A percentile compares a stretch with the other conserved stretches of the same genome.
phyloP scores from a whole-genome alignment of 805 yeast species.

The Pichia californica region DNA sequence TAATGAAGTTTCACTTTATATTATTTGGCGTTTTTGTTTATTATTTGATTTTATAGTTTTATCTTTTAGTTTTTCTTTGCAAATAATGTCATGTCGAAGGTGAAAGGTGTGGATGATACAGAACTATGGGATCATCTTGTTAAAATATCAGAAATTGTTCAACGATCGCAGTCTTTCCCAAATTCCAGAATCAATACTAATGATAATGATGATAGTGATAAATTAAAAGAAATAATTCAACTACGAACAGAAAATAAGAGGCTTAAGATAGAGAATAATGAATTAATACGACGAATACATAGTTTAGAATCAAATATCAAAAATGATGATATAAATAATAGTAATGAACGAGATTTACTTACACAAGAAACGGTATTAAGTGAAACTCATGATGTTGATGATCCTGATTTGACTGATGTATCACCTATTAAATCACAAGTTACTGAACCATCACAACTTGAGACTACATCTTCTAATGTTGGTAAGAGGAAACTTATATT shows the following conservation, averaged over 20 bases:
- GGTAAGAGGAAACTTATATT: background rate
- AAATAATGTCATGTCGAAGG: too few species aligned
- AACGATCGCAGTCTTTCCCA: background rate
- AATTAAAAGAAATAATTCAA: background rate
- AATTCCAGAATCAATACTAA: too few species aligned
- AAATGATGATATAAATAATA: background rate
- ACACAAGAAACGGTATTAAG: slow-evolving; percentile 8
- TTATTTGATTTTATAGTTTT: too few species aligned
- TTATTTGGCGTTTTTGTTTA: too few species aligned
- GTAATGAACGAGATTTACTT: background rate
- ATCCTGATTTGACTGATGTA: slow-evolving; percentile 5
- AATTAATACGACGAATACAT: background rate
- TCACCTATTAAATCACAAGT: slow-evolving; percentile 7
- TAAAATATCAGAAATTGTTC: background rate
- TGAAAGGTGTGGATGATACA: background rate
- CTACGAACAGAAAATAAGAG: slow-evolving; percentile 5
- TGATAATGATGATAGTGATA: background rate
- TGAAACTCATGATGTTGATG: slow-evolving; percentile 3
- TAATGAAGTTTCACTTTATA: too few species aligned
- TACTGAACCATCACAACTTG: background rate
- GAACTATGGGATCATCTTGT: slow-evolving; percentile 1
- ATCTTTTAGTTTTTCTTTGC: too few species aligned
- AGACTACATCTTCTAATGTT: background rate
- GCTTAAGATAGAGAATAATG: background rate
- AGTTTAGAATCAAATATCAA: background rate